A percentile compares a stretch with the other conserved stretches of the same genome.
These are phyloP conservation scores for Blumeriella jaapii DNA, from an alignment of 2,329 filamentous ascomycete genomes.

Conservation along the genomic window DNA sequence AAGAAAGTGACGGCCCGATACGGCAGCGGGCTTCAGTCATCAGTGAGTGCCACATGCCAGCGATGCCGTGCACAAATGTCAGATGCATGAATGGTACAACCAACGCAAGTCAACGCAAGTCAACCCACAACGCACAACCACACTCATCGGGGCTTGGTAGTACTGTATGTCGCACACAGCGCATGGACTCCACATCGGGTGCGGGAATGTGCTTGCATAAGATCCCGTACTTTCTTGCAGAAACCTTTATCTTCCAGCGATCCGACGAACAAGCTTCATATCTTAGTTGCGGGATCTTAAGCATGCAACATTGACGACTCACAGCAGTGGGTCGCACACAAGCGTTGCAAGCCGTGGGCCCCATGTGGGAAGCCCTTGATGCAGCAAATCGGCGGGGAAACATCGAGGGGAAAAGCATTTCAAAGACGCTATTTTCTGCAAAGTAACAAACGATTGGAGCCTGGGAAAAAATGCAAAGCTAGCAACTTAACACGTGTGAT, in stretches of 20 bases:
- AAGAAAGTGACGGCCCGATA: slow-evolving; percentile 5
- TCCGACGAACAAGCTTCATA: background rate
- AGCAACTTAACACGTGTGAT: no score
- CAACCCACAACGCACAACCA: no score
- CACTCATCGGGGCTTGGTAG: no score
- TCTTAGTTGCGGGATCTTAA: slow-evolving; percentile 4
- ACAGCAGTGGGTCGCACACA: background rate
- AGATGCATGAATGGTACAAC: slow-evolving; percentile 7
- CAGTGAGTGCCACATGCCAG: slow-evolving; percentile 8
- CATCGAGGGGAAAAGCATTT: background rate
- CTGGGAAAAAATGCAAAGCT: no score
- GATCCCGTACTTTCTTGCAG: background rate
- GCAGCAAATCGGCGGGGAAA: background rate
- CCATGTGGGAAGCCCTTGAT: background rate
- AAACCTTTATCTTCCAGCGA: background rate
- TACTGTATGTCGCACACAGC: background rate
- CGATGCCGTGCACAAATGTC: slow-evolving; percentile 5
- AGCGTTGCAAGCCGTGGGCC: background rate
- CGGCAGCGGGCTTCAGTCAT: slow-evolving; percentile 2
- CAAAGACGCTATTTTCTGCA: no score
- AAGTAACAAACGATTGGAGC: no score
- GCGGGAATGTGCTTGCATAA: slow-evolving; percentile 5
- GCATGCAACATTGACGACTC: slow-evolving; percentile 4
- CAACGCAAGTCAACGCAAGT: background rate
- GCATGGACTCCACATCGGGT: background rate